These are phyloP conservation scores for Pleoardoris graminearum DNA, from an alignment of 2,329 filamentous ascomycete genomes.

Conservation along the genomic window DNA sequence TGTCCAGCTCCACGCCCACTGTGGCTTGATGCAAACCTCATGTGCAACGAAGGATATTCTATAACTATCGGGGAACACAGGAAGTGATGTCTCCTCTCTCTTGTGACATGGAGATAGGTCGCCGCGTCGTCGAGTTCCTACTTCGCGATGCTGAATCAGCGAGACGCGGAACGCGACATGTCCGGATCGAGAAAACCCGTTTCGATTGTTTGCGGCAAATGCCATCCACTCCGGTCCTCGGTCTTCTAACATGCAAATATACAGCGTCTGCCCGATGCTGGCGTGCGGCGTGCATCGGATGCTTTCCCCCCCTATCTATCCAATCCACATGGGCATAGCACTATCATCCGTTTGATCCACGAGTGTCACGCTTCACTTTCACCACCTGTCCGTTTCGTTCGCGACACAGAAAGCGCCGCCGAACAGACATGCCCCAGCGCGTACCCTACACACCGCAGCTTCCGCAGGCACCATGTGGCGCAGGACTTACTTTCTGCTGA, in stretches of 20 bases:
- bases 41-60: too few species aligned
- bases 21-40: too few species aligned
- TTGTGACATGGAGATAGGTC: too few species aligned
- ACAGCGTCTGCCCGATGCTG: conserved; percentile 14
- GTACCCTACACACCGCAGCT: conserved; percentile 17
- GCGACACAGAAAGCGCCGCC: conserved; percentile 13
- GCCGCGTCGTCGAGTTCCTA: background rate
- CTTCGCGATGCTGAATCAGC: conserved; percentile 3
- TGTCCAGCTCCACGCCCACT: too few species aligned
- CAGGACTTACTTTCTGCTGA: conserved; percentile 80
- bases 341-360: conserved; percentile 22
- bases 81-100: background rate
- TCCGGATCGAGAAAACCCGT: conserved; percentile 11
- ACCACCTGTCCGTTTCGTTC: conserved; percentile 20
- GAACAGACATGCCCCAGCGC: conserved; percentile 39
- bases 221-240: conserved; percentile 15
- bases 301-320: conserved; percentile 17
- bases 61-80: background rate
- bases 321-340: conserved; percentile 27
- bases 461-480: conserved; percentile 73
- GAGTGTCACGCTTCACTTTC: conserved; percentile 20
- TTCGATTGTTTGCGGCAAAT: conserved; percentile 25
- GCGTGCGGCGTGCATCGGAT: conserved; percentile 13
- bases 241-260: conserved; percentile 21
- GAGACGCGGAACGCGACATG: background rate